Percentiles rank a stretch among this genome's conserved stretches.
These are phyloP conservation scores for Aspergillus affinis DNA, from an alignment of 495 filamentous ascomycete species.

Conservation along the genomic window DNA sequence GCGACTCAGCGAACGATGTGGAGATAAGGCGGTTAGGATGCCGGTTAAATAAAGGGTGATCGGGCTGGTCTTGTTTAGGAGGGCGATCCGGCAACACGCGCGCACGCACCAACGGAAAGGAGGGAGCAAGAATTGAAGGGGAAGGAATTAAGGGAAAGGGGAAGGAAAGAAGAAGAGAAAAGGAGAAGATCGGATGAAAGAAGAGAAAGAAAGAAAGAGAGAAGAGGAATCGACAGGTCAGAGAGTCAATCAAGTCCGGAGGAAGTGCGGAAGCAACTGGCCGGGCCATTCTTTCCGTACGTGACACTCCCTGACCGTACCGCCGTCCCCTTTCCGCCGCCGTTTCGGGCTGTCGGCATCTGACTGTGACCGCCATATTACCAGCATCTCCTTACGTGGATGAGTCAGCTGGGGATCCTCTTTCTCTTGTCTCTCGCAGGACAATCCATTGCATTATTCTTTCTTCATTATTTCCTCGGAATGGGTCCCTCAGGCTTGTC, in stretches of 20 bases:
- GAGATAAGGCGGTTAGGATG: background rate
- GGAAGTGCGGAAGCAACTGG: no score
- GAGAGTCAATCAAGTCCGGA: no score
- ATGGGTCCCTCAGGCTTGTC: background rate
- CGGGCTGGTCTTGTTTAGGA: background rate
- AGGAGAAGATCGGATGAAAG: background rate
- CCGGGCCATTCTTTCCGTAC: no score
- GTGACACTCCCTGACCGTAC: no score
- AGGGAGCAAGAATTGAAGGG: slow-evolving; percentile 2
- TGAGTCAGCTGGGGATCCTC: no score
- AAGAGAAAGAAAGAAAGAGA: slow-evolving; percentile 25
- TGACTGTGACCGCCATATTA: no score
- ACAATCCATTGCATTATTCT: no score
- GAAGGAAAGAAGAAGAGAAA: slow-evolving; percentile 5
- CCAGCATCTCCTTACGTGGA: no score
- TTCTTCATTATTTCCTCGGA: no score
- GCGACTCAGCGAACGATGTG: background rate
- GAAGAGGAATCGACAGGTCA: slow-evolving; percentile 16
- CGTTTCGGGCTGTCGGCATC: no score
- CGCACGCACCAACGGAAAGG: background rate
- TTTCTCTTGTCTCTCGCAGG: no score
- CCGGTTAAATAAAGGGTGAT: background rate
- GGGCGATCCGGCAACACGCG: background rate
- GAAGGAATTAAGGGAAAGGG: slow-evolving; percentile 3
- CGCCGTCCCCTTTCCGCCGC: no score